Evolutionary conservation across 2,329 filamentous ascomycete species (phyloP).

Genomic region (Fusarium oligoseptatum): DNA sequence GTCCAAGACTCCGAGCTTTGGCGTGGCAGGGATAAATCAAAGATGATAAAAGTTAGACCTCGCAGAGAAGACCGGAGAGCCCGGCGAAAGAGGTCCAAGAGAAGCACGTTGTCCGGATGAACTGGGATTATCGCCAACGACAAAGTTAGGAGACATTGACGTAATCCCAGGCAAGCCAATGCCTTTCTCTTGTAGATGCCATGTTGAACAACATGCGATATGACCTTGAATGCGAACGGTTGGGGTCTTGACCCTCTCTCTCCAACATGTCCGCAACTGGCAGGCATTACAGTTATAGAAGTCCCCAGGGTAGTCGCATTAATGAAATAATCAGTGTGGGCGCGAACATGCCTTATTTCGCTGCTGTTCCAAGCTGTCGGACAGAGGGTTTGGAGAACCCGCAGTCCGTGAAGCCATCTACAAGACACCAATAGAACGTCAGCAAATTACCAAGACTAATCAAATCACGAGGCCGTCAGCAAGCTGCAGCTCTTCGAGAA

Average conservation of each 20-base stretch:
- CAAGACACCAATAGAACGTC: background rate
- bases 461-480: background rate
- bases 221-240: background rate
- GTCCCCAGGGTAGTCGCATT: background rate
- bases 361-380: background rate
- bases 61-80: background rate
- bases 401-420: background rate
- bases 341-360: background rate
- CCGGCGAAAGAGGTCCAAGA: background rate
- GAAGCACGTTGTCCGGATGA: background rate
- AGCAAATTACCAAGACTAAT: background rate
- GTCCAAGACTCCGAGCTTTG: background rate
- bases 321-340: background rate
- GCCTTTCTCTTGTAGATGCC: background rate
- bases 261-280: background rate
- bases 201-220: background rate
- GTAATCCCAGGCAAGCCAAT: background rate
- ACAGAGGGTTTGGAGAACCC: background rate
- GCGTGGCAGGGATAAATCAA: background rate
- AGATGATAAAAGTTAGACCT: background rate
- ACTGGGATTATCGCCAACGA: background rate
- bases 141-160: background rate
- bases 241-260: background rate
- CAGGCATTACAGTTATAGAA: background rate
- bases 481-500: background rate